Conservation (phyloP, 495 filamentous ascomycete species). For the Neurospora discreta region DNA sequence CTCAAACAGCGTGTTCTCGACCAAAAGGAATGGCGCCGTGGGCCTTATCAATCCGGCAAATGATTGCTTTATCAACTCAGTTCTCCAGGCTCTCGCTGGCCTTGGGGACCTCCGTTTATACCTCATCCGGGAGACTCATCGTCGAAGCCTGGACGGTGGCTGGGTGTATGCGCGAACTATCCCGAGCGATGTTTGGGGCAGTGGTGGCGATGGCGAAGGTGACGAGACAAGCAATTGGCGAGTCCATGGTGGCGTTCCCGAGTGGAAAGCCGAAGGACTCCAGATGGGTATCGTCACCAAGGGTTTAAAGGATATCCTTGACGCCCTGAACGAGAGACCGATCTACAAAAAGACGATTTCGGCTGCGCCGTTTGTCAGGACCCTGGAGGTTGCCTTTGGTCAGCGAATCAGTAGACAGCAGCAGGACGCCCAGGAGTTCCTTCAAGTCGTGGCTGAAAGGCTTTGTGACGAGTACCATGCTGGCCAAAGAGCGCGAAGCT, state of each 20-base stretch:
- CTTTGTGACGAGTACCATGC: slow-evolving; percentile 90
- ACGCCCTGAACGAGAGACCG: slow-evolving; percentile 87
- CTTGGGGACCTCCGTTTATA: slow-evolving; percentile 85
- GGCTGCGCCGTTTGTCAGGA: slow-evolving; percentile 63
- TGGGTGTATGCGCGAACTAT: slow-evolving; percentile 55
- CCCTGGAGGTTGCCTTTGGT: slow-evolving; percentile 74
- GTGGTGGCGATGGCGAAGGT: slow-evolving; percentile 10
- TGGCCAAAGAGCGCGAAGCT: slow-evolving; percentile 54
- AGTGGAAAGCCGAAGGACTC: slow-evolving; percentile 59
- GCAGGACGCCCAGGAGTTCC: slow-evolving; percentile 97
- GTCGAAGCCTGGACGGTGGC: slow-evolving; percentile 63
- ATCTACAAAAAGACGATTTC: slow-evolving; percentile 92
- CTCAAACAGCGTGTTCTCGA: slow-evolving; percentile 23
- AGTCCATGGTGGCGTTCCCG: slow-evolving; percentile 37
- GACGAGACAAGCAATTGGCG: slow-evolving; percentile 4
- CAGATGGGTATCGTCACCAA: slow-evolving; percentile 74
- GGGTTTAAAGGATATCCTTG: slow-evolving; percentile 84
- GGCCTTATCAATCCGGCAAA: slow-evolving; percentile 87
- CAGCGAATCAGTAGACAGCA: slow-evolving; percentile 87
- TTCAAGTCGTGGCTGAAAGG: slow-evolving; percentile 87
- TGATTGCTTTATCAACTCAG: slow-evolving; percentile 99
- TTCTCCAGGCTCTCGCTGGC: slow-evolving; percentile 89
- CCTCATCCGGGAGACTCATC: slow-evolving; percentile 76
- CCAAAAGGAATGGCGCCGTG: slow-evolving; percentile 78
- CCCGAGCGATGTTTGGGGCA: slow-evolving; percentile 18